Evolutionary conservation across 164 flowering plant genomes (phyloP), one percentile per base, ranked within the genome.

Genomic region (Dillenia turbinata): DNA sequence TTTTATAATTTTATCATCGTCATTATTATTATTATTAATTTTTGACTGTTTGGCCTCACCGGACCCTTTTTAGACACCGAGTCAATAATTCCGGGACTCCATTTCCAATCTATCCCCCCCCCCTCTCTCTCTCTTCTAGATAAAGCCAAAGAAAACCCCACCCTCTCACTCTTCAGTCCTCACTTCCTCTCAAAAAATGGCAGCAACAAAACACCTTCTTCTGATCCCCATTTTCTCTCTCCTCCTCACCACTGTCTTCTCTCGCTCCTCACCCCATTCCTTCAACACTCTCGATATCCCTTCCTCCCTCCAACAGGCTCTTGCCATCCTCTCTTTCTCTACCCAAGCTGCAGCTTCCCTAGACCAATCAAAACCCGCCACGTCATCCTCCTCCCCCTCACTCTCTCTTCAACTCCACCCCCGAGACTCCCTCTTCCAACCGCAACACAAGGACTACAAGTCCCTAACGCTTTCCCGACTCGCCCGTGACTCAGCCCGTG

Each of bases 401-500:
- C 40, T 77, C 49, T 70, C 76, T 5, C 57, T 77, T 8, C 69
- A 49, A 1, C 66, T 79, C 11, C 69, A 68, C 59, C 40, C 79
- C 1, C 73, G 73, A 4, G 77, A 69, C 10, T 43, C 61, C n/a
- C 54, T 69, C 19, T 55, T 10, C 45, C 62, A 49, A 14, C 22
- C 64, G 45, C 16, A 44, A 0, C 81, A 79, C 70, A 10, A 60
- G 8, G 73, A 71, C 66, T 82, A 82, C 79, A 47, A 8, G 24
- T 3, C 66, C 16, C 61, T 82, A 0, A 62, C 70, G 8, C 63
- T 63, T 2, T 57, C 78, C 10, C 77, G 86, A 12, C 78, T 82
- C 62, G 71, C 24, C 9, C 84, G 79, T 15, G 87, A 83, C 71
- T 66, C 81, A 0, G 66, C 74, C 62, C 71, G 85, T 10, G 85